Conservation (phyloP, 2,329 filamentous ascomycete genomes). For the Penicillium nordicum region DNA sequence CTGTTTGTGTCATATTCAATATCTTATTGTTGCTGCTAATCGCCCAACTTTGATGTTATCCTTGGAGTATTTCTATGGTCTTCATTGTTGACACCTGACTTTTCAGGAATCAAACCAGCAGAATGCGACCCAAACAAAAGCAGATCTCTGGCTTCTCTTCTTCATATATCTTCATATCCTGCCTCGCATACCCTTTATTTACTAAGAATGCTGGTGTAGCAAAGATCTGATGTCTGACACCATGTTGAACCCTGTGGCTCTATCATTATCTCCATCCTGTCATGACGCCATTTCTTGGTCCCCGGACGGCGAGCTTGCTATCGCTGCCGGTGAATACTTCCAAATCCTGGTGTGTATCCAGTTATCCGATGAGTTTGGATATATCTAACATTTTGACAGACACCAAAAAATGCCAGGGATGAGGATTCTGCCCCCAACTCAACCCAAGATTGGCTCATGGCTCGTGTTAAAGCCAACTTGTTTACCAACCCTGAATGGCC, state of each 20-base stretch:
- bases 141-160: neutral
- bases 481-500: constrained; percentile 54
- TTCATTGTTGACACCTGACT: neutral
- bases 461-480: constrained; percentile 48
- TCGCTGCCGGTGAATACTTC: constrained; percentile 55
- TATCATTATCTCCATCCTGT: constrained; percentile 51
- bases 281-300: constrained; percentile 58
- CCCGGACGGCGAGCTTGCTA: constrained; percentile 54
- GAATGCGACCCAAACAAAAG: constrained; percentile 5
- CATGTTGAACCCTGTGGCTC: constrained; percentile 35
- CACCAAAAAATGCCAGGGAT: constrained; percentile 18
- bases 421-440: constrained; percentile 6
- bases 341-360: constrained; percentile 48
- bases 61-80: neutral
- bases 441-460: constrained; percentile 33
- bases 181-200: neutral
- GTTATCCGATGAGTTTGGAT: constrained; percentile 3
- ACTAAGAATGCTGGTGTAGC: neutral
- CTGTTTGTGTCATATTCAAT: neutral
- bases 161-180: neutral
- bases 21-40: no score
- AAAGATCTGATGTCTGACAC: neutral
- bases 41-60: neutral
- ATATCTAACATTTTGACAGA: constrained; percentile 8
- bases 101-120: neutral